These are phyloP conservation scores for Solanum bukasovii DNA, from an alignment of 257 asterid species.

Conservation along the genomic window DNA sequence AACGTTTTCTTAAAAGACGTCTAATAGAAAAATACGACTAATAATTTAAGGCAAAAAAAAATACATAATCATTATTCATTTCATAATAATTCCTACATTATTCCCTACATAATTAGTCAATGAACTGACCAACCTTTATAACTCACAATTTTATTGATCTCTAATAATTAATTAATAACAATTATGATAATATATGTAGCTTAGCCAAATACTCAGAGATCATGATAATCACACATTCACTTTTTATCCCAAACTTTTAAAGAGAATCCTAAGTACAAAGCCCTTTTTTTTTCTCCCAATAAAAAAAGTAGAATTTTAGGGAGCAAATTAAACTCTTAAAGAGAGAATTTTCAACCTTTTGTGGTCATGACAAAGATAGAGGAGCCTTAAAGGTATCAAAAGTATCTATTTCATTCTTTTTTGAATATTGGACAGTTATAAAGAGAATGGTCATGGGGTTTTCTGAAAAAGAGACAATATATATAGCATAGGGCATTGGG, in stretches of 20 bases:
- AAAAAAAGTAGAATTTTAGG: slow-evolving; percentile 20
- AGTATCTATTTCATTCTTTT: neutral
- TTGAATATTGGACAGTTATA: slow-evolving; percentile 16
- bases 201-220: neutral
- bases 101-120: neutral
- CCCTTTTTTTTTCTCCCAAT: slow-evolving; percentile 13
- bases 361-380: slow-evolving; percentile 27
- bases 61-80: too few species aligned
- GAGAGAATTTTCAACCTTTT: slow-evolving; percentile 24
- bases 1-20: neutral
- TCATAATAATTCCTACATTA: neutral
- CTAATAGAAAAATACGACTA: too few species aligned
- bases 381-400: neutral
- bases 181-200: neutral
- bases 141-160: neutral
- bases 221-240: neutral
- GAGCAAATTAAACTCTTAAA: slow-evolving; percentile 17
- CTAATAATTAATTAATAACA: neutral
- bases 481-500: neutral
- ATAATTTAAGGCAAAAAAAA: too few species aligned
- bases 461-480: slow-evolving; percentile 5
- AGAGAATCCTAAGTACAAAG: slow-evolving; percentile 50
- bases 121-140: neutral
- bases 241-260: neutral
- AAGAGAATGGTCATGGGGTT: slow-evolving; percentile 25